Evolutionary conservation across 2,329 filamentous ascomycete species (phyloP).

Genomic region (Penicillium sp.): DNA sequence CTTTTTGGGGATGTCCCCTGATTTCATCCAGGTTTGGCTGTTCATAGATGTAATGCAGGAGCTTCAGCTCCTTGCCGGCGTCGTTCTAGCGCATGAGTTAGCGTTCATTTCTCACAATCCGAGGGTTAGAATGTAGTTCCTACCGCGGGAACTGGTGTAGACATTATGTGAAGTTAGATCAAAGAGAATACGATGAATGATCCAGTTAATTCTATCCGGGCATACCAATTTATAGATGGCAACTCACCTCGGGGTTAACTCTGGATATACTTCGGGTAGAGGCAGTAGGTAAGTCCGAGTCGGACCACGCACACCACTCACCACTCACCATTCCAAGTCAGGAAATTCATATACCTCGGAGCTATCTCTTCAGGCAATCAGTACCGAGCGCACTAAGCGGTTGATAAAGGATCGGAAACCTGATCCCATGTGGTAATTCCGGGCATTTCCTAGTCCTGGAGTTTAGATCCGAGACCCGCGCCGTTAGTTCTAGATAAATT

Average conservation of each 20-base stretch:
- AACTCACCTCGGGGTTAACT: constrained; percentile 9
- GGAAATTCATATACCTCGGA: background rate
- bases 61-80: constrained; percentile 71
- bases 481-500: background rate
- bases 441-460: background rate
- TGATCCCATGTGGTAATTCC: background rate
- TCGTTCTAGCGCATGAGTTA: constrained; percentile 39
- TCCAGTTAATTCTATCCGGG: background rate
- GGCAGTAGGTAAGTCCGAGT: background rate
- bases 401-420: background rate
- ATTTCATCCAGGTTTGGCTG: constrained; percentile 62
- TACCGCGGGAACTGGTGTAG: background rate
- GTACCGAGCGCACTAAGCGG: constrained; percentile 1
- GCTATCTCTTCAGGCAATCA: constrained; percentile 10
- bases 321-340: background rate
- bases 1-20: constrained; percentile 60
- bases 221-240: background rate
- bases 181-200: background rate
- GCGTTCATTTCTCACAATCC: background rate
- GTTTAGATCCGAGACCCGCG: background rate
- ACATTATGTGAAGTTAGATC: constrained; percentile 5
- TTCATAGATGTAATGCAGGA: constrained; percentile 67
- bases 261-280: background rate
- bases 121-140: background rate
- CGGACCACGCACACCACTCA: background rate